A percentile compares a stretch with the other conserved stretches of the same genome.
Evolutionary conservation across 805 yeast genomes (phyloP).

Genomic region (Wickerhamiella lipophila): DNA sequence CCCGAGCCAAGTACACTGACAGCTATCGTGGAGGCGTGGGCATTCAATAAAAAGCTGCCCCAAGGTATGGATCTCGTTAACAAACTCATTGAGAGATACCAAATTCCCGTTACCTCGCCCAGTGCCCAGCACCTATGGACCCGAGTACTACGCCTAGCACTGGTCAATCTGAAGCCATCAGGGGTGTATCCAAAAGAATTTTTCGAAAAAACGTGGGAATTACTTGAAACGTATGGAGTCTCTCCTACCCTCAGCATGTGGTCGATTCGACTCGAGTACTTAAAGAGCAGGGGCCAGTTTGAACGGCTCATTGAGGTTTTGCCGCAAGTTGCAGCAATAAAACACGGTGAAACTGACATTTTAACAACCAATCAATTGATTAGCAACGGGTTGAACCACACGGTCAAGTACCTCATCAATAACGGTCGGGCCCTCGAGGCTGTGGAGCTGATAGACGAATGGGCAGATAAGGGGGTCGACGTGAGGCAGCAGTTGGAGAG

Average conservation of each 20-base stretch:
- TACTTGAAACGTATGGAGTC: neutral
- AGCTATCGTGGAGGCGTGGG: conserved; percentile 23
- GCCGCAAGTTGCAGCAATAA: conserved; percentile 11
- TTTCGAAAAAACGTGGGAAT: conserved; percentile 18
- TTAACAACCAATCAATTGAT: neutral
- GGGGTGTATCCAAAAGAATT: conserved; percentile 11
- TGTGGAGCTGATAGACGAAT: conserved; percentile 15
- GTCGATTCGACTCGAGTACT: conserved; percentile 17
- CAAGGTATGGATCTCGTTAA: conserved; percentile 21
- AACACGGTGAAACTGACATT: neutral
- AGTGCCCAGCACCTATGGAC: conserved; percentile 21
- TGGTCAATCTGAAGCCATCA: conserved; percentile 15
- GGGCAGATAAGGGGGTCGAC: conserved; percentile 18
- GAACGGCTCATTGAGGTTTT: conserved; percentile 14
- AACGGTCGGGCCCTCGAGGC: conserved; percentile 19
- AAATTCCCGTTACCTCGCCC: conserved; percentile 14
- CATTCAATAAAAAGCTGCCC: conserved; percentile 18
- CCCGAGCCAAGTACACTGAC: conserved; percentile 20
- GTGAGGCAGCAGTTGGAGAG: conserved; percentile 15
- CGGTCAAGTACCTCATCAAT: conserved; percentile 18
- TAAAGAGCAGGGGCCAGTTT: conserved; percentile 17
- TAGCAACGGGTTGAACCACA: conserved; percentile 14
- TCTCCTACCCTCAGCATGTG: conserved; percentile 17
- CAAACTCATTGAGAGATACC: conserved; percentile 14
- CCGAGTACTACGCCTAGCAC: conserved; percentile 19